Percentiles rank a stretch among this genome's conserved stretches.
phyloP scores from a whole-genome alignment of 208 protist genomes.

The Crithidia acanthocephali region DNA sequence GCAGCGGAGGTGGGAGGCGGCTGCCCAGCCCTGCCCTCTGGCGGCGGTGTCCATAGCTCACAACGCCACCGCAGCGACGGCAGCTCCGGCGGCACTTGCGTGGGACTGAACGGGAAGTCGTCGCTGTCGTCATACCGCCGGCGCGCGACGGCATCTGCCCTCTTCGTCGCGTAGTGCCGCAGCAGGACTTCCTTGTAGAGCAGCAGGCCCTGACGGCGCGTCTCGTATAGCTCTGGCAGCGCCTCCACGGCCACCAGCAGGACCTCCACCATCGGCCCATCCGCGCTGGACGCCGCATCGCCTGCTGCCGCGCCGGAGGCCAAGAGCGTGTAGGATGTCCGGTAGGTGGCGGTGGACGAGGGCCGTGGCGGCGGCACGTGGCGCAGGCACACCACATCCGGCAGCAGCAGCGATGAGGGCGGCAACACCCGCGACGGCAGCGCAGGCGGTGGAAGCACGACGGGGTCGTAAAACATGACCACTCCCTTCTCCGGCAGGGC shows the following conservation, averaged over 20 bases:
- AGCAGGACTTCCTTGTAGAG: slow-evolving; percentile 13
- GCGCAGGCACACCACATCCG: slow-evolving; percentile 9
- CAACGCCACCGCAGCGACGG: slow-evolving; percentile 15
- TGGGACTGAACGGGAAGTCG: neutral
- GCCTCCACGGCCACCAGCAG: slow-evolving; percentile 22
- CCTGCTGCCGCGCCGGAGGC: neutral
- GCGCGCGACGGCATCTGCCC: neutral
- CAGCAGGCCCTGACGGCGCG: slow-evolving; percentile 10
- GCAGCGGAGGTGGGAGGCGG: neutral
- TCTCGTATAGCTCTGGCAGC: slow-evolving; percentile 17
- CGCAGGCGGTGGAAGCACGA: neutral
- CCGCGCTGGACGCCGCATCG: neutral
- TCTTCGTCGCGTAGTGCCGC: neutral
- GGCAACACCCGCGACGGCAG: slow-evolving; percentile 9
- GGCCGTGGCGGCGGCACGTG: neutral
- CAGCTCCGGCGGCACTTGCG: neutral
- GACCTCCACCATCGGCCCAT: slow-evolving; percentile 12
- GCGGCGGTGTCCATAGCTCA: slow-evolving; percentile 16
- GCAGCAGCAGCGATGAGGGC: slow-evolving; percentile 16
- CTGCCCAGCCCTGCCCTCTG: neutral
- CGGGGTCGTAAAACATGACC: neutral
- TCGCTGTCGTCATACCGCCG: neutral
- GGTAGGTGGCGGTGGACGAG: neutral
- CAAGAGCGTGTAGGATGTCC: neutral
- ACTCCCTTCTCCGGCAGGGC: neutral